phyloP scores from a whole-genome alignment of 805 yeast genomes.

The Starmerella powellii region DNA sequence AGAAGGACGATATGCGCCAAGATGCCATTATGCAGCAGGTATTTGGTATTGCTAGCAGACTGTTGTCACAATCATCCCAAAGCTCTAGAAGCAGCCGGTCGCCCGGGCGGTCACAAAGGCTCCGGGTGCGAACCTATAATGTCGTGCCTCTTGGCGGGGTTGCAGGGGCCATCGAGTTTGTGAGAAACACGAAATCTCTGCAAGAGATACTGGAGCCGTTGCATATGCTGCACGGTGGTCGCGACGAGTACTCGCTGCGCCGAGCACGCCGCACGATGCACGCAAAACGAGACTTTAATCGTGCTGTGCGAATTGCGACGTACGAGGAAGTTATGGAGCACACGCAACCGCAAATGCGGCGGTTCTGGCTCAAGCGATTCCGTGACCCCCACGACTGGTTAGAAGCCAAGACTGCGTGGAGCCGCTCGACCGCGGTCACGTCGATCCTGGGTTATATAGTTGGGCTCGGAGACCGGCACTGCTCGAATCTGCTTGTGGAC shows the following conservation, averaged over 20 bases:
- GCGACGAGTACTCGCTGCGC: conserved; percentile 15
- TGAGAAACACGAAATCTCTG: conserved; percentile 58
- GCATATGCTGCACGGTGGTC: conserved; percentile 48
- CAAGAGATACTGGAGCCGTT: conserved; percentile 54
- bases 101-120: not conserved
- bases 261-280: conserved; percentile 43
- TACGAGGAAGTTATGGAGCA: conserved; percentile 39
- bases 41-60: conserved; percentile 66
- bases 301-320: conserved; percentile 19
- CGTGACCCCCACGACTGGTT: conserved; percentile 66
- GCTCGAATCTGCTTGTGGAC: conserved; percentile 81
- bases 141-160: conserved; percentile 83
- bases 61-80: conserved; percentile 24
- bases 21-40: conserved; percentile 98
- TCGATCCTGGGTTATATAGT: conserved; percentile 79
- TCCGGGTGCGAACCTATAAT: conserved; percentile 63
- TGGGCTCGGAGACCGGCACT: conserved; percentile 92
- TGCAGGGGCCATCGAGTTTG: conserved; percentile 85
- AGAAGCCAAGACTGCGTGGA: conserved; percentile 47
- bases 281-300: conserved; percentile 33
- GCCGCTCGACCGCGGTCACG: conserved; percentile 68
- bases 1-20: conserved; percentile 85
- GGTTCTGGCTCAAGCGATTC: conserved; percentile 59
- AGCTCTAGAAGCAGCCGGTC: not conserved
- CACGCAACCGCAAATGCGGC: conserved; percentile 55